Evolutionary conservation across 139 green algal species (phyloP), one percentile per base, ranked within the genome.

Genomic region (Pedinophyceae sp.): DNA sequence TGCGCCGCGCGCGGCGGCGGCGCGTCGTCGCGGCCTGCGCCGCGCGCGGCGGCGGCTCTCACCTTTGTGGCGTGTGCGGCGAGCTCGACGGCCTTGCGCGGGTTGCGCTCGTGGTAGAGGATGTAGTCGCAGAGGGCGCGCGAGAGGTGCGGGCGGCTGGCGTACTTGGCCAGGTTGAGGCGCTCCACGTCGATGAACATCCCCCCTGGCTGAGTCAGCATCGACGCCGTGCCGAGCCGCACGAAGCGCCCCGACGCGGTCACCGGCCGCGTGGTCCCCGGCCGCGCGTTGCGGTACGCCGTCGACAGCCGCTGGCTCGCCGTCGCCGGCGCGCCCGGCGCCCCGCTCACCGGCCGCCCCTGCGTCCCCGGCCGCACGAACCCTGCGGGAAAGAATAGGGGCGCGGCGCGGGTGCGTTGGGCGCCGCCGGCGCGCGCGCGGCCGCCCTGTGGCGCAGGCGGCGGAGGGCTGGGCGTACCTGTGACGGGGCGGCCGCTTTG

Each of bases 61-160:
- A 30, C 24, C 49, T 55, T 55, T 4, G 49, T 55, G 49, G 5
- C 22, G 20, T 39, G 23, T 6, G 49, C 30, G 20, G 24, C 27
- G 20, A 55, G 49, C 23, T 55, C 49, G 20, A 55, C 6, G 24
- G 49, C 49, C 49, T 29, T 55, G 17, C 29, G 27, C 5, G 49
- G 49, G 10, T 92, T 84, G 68, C 82, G 77, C 50, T 92, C 82
- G 48, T 78, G 61, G 59, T 92, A 85, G 10, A 88, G 58, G 54
- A 87, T 77, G 75, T 87, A 92, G 65, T 92, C 79, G 34, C 68
- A 79, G 48, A 92, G 67, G 6, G 62, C 73, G 0, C 72, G 65
- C 0, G 81, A 69, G 17, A 90, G 71, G 22, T 59, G 47, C 1
- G 76, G 73, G 3, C 77, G 55, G 1, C 30, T 48, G 3, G 78